Conservation (phyloP, 805 yeast genomes). For the Ogataea wickerhamii region DNA sequence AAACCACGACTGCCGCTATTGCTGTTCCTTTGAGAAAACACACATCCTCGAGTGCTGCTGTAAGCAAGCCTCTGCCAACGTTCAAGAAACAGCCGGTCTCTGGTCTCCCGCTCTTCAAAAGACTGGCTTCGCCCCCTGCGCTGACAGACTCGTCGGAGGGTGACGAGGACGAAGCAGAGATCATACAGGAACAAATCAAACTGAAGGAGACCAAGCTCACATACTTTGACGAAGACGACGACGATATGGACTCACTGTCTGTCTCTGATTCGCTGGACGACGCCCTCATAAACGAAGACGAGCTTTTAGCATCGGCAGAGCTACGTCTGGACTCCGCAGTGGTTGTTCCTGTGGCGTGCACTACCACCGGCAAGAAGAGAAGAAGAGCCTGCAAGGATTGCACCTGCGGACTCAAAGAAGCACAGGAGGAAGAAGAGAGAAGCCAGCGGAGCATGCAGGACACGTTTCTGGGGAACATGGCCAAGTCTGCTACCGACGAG, state of each 20-base stretch:
- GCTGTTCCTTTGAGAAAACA: slow-evolving; percentile 21
- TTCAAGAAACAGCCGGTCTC: slow-evolving; percentile 11
- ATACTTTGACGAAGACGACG: slow-evolving; percentile 46
- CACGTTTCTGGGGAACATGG: slow-evolving; percentile 43
- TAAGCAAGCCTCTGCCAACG: neutral
- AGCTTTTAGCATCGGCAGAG: slow-evolving; percentile 37
- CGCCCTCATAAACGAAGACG: slow-evolving; percentile 55
- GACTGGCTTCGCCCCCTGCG: slow-evolving; percentile 32
- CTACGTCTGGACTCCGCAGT: slow-evolving; percentile 32
- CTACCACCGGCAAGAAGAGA: slow-evolving; percentile 51
- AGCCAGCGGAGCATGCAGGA: slow-evolving; percentile 43
- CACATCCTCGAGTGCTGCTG: neutral
- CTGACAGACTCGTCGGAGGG: slow-evolving; percentile 46
- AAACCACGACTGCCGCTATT: slow-evolving; percentile 9
- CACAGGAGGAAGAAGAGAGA: slow-evolving; percentile 63
- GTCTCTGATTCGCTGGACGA: slow-evolving; percentile 33
- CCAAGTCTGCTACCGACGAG: slow-evolving; percentile 48
- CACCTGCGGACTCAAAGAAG: slow-evolving; percentile 92
- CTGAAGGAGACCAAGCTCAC: slow-evolving; percentile 46
- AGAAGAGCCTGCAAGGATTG: slow-evolving; percentile 98
- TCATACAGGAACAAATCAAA: slow-evolving; percentile 40
- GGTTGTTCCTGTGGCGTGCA: slow-evolving; percentile 56
- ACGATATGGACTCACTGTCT: slow-evolving; percentile 20
- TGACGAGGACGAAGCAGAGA: slow-evolving; percentile 35
- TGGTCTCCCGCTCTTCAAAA: slow-evolving; percentile 29